Percentiles rank a stretch among this genome's conserved stretches.
Conservation (phyloP, 2,329 filamentous ascomycete species). For the Hawksworthiomyces lignivorus region DNA sequence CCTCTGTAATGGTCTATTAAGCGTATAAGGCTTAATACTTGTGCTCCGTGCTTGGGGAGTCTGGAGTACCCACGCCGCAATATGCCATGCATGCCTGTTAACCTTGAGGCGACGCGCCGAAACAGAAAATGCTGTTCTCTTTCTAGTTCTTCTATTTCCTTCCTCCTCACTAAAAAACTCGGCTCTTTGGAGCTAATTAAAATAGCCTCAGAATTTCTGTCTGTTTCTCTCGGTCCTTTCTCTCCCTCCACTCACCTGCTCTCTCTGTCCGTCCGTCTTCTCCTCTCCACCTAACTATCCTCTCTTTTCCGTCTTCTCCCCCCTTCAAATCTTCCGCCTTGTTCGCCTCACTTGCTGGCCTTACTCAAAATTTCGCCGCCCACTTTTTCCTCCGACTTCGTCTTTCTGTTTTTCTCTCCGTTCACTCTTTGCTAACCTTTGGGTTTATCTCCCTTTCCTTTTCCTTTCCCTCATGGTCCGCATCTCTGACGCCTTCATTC, state of each 20-base stretch:
- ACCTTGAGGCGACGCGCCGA: too few species aligned
- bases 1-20: too few species aligned
- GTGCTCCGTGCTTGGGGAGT: too few species aligned
- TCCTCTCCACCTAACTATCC: not conserved
- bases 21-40: too few species aligned
- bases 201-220: slow-evolving; percentile 12
- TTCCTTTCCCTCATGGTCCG: not conserved
- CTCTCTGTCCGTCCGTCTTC: not conserved
- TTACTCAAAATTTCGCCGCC: not conserved
- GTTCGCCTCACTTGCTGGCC: not conserved
- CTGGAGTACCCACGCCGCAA: too few species aligned
- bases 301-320: too few species aligned
- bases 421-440: too few species aligned
- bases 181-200: not conserved
- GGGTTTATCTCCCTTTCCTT: not conserved
- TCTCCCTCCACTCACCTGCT: not conserved
- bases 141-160: not conserved
- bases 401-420: not conserved
- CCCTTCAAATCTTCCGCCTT: not conserved
- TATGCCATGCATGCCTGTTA: too few species aligned
- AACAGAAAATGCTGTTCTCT: too few species aligned
- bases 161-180: not conserved
- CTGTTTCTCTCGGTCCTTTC: not conserved
- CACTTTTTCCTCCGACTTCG: slow-evolving; percentile 2
- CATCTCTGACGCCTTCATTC: too few species aligned